Base-by-base conservation (phyloP, 768 basidiomycete species). In the Naganishia randhawae region DNA sequence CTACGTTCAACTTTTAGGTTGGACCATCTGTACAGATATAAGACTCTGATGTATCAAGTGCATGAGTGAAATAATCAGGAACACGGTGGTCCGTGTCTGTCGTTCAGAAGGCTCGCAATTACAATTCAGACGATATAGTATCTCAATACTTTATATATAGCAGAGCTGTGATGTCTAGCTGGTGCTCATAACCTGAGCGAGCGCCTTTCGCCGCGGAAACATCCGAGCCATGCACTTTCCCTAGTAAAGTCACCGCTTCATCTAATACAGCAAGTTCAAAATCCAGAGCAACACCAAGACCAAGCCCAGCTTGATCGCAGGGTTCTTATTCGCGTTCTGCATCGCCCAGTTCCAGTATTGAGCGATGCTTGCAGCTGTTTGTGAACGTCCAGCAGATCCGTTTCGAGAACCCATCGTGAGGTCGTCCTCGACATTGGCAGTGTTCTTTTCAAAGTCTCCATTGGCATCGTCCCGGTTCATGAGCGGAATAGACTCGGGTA, bases 271-370 rank as follows among this genome's bases (percentile, higher is more conserved):
- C 52, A 85, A 73, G 74, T 91, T 91, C 53, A 85, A 73, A 37
- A 84, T 65, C 89, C 89, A 90, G 82, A 91, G 84, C 1, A 82
- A 74, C 17, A 81, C 74, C 13, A 83, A 64, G 29, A 82, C 82
- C 39, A 84, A 72, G 10, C 78, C 77, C 25, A 85, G 70, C 67
- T 81, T 85, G 17, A 82, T 78, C 68, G 81, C 81, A 35, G 83
- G 74, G 50, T 85, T 83, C n/a, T 80, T 76, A 71, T 75, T 75
- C 71, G 81, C 79, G 63, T 80, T 76, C 42, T 73, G 69, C 63
- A 72, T 41, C 37, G 41, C 27, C 57, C 57, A 61, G 57, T 19
- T 61, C 57, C 57, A 61, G 37, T 61, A 39, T 37, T 61, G 14
- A 33, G 53, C 73, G 57, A 53, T 69, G 35, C 73, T 73, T 66